Base-by-base conservation (phyloP, 2,329 filamentous ascomycete species). In the Colletotrichum australisinense region DNA sequence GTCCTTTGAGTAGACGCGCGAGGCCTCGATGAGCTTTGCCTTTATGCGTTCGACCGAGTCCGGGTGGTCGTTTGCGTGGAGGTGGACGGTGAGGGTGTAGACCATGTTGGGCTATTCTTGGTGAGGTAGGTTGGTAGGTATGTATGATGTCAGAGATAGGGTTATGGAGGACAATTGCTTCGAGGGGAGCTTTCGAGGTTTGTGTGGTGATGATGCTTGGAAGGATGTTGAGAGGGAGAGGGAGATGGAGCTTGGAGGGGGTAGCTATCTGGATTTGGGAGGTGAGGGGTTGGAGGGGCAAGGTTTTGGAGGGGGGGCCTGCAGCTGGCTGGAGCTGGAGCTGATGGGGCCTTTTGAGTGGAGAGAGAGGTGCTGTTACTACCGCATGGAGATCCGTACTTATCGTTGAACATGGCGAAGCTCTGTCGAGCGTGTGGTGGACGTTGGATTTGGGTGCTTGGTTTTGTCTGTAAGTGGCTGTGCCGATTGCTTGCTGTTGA, bases 21-120 rank as follows among this genome's bases (percentile, higher is more conserved):
- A 91, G n/a, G 93, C 93, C 81, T 95, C 93, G 79, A 92, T 88
- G 70, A 95, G 90, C 85, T 94, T 95, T 70, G 90, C 90, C 78
- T 91, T 89, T 72, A 95, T 84, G 82, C 92, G 93, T 74, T 86
- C 84, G 83, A 94, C 91, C 79, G 86, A 87, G 67, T 90, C 89
- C 14, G 87, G 83, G 78, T 93, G 88, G 70, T 90, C 86, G 79
- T 94, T 94, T 75, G 92, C 91, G 84, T 92, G 90, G 75, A 94
- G 87, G 81, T 93, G 91, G 62, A 92, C 91, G 77, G 91, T 90
- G 77, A 93, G 90, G 74, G 91, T 93, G 84, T 93, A 93, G 76
- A 92, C 90, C 90, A 92, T 92, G 57, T 22, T 49, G 42, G 42
- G 79, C 87, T 76, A 73, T 49, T 60, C 49, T 26, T 32, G 30